Percentiles rank a stretch among this genome's conserved stretches.
Evolutionary conservation across 2,329 filamentous ascomycete species (phyloP).

Genomic region (Colletotrichum sp.): DNA sequence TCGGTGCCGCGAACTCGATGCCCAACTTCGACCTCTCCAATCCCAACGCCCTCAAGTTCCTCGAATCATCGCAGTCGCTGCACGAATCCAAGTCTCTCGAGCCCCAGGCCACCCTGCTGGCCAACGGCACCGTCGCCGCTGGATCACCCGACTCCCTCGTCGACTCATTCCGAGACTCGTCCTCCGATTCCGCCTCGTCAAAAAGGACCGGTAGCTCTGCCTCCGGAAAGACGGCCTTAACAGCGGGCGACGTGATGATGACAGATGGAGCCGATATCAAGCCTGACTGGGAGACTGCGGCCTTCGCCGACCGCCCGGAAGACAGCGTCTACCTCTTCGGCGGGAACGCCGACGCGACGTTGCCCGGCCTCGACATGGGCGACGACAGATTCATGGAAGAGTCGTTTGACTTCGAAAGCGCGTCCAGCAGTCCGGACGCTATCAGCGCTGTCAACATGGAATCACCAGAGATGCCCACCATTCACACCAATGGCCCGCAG

Average conservation of each 20-base stretch:
- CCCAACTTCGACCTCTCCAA: conserved; percentile 35
- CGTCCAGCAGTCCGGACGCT: conserved; percentile 60
- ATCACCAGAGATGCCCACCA: conserved; percentile 47
- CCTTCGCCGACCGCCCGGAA: conserved; percentile 39
- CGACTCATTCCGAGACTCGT: conserved; percentile 53
- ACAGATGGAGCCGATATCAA: conserved; percentile 43
- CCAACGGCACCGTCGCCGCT: conserved; percentile 32
- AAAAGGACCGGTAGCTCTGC: conserved; percentile 52
- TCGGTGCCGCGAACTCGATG: conserved; percentile 35
- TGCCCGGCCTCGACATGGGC: conserved; percentile 35
- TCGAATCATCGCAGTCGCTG: conserved; percentile 28
- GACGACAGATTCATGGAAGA: conserved; percentile 52
- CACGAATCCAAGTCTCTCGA: conserved; percentile 16
- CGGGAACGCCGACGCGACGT: conserved; percentile 27
- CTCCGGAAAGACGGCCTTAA: conserved; percentile 48
- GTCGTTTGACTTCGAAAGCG: conserved; percentile 63
- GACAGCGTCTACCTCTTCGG: conserved; percentile 41
- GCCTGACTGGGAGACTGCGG: conserved; percentile 45
- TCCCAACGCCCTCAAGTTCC: conserved; percentile 40
- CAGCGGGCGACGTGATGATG: conserved; percentile 48
- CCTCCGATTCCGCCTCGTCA: conserved; percentile 57
- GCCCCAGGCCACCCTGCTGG: conserved; percentile 21
- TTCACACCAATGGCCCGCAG: conserved; percentile 37
- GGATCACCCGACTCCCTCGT: conserved; percentile 47
- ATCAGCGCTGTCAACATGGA: conserved; percentile 36